phyloP scores from a whole-genome alignment of 2,329 filamentous ascomycete species.

The Xylaria multiplex region DNA sequence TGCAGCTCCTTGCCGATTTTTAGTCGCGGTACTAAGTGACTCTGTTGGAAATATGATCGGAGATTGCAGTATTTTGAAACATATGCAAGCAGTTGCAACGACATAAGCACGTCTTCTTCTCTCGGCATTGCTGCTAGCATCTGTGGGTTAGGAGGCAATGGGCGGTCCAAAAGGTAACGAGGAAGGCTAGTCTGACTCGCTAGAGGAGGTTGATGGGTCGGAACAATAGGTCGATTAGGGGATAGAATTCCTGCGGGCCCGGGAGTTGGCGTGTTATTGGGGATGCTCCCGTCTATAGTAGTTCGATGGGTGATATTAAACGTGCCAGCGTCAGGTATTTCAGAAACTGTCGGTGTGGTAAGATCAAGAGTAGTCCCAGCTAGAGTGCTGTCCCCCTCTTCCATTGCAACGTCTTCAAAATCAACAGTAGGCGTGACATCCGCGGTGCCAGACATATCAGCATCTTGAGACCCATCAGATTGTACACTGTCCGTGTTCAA shows the following conservation, averaged over 20 bases:
- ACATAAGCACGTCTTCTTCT: constrained; percentile 98
- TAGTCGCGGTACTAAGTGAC: constrained; percentile 90
- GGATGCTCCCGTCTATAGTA: constrained; percentile 84
- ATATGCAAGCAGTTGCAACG: constrained; percentile 93
- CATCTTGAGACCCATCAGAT: constrained; percentile 79
- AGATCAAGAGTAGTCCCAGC: constrained; percentile 79
- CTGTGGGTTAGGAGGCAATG: constrained; percentile 73
- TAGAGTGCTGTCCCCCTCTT: constrained; percentile 82
- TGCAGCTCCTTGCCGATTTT: constrained; percentile 89
- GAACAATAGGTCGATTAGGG: constrained; percentile 75
- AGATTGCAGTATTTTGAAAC: constrained; percentile 99
- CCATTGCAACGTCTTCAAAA: constrained; percentile 83
- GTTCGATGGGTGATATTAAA: constrained; percentile 94
- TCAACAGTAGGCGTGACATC: constrained; percentile 85
- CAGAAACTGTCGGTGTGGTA: constrained; percentile 80
- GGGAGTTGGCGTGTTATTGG: constrained; percentile 73
- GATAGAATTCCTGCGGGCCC: constrained; percentile 78
- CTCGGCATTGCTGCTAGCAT: constrained; percentile 92
- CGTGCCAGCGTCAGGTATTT: constrained; percentile 85
- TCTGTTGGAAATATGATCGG: constrained; percentile 92
- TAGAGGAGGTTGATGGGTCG: constrained; percentile 78
- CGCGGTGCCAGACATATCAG: constrained; percentile 80
- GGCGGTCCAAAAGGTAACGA: constrained; percentile 81
- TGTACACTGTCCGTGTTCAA: constrained; percentile 83
- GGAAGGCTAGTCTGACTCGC: constrained; percentile 75